phyloP scores from a whole-genome alignment of 1,139 yeast species.

The Lodderomyces jiufengensis region DNA sequence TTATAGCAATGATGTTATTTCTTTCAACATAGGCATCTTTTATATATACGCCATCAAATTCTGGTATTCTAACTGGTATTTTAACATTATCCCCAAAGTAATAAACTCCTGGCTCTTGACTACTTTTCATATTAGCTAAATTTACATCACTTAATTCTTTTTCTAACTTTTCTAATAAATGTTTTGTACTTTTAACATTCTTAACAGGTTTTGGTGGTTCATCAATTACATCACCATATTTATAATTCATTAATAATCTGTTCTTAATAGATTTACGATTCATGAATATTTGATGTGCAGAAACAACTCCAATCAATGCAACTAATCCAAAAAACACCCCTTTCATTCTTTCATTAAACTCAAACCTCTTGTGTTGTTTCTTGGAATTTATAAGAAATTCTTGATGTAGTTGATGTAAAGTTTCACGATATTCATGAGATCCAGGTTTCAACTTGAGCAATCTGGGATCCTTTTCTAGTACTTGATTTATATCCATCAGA shows the following conservation, averaged over 20 bases:
- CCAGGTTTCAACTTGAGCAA: conserved; percentile 28
- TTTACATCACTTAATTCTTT: conserved; percentile 33
- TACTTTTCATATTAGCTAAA: conserved; percentile 21
- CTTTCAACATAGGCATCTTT: conserved; percentile 53
- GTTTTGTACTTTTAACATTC: conserved; percentile 24
- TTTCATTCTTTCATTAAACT: conserved; percentile 33
- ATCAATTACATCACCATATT: conserved; percentile 30
- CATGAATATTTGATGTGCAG: conserved; percentile 39
- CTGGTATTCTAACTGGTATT: conserved; percentile 57
- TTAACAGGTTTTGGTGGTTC: conserved; percentile 22
- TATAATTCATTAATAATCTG: conserved; percentile 22
- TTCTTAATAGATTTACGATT: conserved; percentile 34
- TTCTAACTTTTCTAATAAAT: conserved; percentile 22
- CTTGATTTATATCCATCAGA: conserved; percentile 19
- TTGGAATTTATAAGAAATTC: conserved; percentile 23
- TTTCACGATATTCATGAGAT: conserved; percentile 39
- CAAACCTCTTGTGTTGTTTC: conserved; percentile 22
- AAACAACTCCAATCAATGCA: conserved; percentile 31
- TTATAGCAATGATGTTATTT: conserved; percentile 57
- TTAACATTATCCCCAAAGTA: conserved; percentile 39
- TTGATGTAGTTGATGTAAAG: conserved; percentile 26
- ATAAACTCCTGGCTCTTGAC: conserved; percentile 35
- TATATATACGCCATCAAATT: conserved; percentile 60
- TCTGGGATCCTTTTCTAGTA: conserved; percentile 34
- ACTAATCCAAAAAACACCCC: conserved; percentile 30